phyloP scores from a whole-genome alignment of 228 moss, liverwort and hornwort species.

The Sphagnum fallax region DNA sequence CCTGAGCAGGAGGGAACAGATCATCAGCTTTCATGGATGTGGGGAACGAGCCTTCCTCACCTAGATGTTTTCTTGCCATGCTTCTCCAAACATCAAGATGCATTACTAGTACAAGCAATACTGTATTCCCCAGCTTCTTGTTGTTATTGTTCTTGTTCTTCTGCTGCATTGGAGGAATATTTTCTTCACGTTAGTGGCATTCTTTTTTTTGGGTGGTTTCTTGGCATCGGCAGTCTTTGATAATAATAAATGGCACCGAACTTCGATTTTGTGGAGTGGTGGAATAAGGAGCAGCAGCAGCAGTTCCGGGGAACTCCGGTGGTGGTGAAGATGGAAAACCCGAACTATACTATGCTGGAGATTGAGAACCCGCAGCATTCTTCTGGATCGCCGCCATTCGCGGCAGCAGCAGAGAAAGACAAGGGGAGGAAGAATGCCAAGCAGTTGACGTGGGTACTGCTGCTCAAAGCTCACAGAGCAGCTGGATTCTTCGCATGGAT shows the following conservation, averaged over 20 bases:
- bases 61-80: too few species aligned
- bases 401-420: conserved; percentile 49
- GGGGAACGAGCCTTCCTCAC: too few species aligned
- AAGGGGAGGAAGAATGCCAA: conserved; percentile 90
- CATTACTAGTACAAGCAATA: too few species aligned
- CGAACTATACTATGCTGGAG: conserved; percentile 87
- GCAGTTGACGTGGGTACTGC: conserved; percentile 92
- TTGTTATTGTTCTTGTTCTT: too few species aligned
- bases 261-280: conserved; percentile 95
- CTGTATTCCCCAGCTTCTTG: too few species aligned
- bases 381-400: conserved; percentile 28
- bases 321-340: conserved; percentile 96
- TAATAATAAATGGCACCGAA: conserved; percentile 54
- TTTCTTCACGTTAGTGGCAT: too few species aligned
- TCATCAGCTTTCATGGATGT: too few species aligned
- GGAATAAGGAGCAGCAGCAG: conserved; percentile 75
- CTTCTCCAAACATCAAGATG: too few species aligned
- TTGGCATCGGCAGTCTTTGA: too few species aligned
- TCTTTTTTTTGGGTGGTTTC: too few species aligned
- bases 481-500: conserved; percentile 88
- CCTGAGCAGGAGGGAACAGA: too few species aligned
- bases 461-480: conserved; percentile 86
- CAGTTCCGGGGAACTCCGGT: conserved; percentile 58
- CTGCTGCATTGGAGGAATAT: too few species aligned
- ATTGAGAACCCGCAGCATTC: conserved; percentile 78